These are phyloP conservation scores for Saccharomyces cerevisiae DNA, from an alignment of 805 yeast genomes.

Conservation along the genomic window DNA sequence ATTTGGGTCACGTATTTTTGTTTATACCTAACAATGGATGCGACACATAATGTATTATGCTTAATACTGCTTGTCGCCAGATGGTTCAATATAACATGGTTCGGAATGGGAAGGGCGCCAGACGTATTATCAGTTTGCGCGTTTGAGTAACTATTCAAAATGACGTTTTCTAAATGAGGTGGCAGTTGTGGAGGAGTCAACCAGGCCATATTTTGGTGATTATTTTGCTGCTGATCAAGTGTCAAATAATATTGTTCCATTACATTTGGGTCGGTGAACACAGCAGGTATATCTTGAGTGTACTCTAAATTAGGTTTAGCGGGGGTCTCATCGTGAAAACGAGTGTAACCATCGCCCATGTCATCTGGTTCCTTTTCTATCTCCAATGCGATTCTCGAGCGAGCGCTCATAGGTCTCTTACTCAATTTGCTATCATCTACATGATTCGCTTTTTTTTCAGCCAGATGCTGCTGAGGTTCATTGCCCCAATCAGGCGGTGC, in stretches of 20 bases:
- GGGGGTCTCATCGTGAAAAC: constrained; percentile 60
- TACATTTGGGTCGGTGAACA: constrained; percentile 75
- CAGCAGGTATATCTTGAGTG: constrained; percentile 68
- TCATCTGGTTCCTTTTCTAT: constrained; percentile 42
- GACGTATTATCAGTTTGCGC: constrained; percentile 39
- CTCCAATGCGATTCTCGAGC: constrained; percentile 46
- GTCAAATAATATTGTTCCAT: constrained; percentile 82
- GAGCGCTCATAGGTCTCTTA: constrained; percentile 23
- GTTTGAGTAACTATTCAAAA: constrained; percentile 59
- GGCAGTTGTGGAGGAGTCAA: constrained; percentile 93
- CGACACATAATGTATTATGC: constrained; percentile 89
- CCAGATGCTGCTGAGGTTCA: constrained; percentile 1
- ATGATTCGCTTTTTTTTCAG: background rate
- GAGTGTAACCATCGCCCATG: constrained; percentile 72
- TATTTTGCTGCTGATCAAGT: constrained; percentile 56
- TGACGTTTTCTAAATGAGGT: constrained; percentile 91
- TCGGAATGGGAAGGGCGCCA: constrained; percentile 88
- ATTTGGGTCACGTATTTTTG: constrained; percentile 87
- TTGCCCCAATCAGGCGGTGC: constrained; percentile 19
- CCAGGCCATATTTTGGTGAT: constrained; percentile 43
- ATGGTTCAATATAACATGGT: constrained; percentile 89
- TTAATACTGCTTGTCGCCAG: constrained; percentile 92
- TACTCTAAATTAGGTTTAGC: constrained; percentile 32
- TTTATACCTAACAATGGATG: constrained; percentile 80
- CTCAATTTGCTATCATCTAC: background rate